Evolutionary conservation across 495 filamentous ascomycete species (phyloP).

Genomic region (Daldinia decipiens): DNA sequence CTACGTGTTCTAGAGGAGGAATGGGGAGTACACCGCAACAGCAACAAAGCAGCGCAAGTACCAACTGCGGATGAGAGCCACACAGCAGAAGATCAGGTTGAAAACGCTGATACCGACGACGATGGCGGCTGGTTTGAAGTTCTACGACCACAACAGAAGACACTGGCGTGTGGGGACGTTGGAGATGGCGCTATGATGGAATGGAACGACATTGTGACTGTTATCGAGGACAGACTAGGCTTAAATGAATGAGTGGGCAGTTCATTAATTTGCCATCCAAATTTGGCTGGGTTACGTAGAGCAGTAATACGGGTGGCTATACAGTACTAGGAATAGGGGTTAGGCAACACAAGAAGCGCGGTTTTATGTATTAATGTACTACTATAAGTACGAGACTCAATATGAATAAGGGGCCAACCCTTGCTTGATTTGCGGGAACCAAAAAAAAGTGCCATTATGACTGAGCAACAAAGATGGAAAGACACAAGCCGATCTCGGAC

Average conservation of each 20-base stretch:
- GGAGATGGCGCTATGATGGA: slow-evolving; percentile 82
- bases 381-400: not conserved
- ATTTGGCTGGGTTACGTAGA: not conserved
- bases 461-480: slow-evolving; percentile 3
- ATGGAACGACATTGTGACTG: slow-evolving; percentile 74
- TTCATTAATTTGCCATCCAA: not conserved
- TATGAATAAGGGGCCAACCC: not conserved
- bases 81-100: slow-evolving; percentile 64
- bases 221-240: slow-evolving; percentile 62
- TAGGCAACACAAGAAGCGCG: not conserved
- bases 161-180: slow-evolving; percentile 82
- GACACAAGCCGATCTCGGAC: not conserved
- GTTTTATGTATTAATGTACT: not conserved
- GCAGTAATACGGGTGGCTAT: not conserved
- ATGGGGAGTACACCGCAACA: slow-evolving; percentile 64
- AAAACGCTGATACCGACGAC: slow-evolving; percentile 18
- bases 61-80: slow-evolving; percentile 49
- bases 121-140: slow-evolving; percentile 78
- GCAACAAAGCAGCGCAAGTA: slow-evolving; percentile 59
- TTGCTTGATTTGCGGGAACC: not conserved
- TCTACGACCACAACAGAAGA: slow-evolving; percentile 70
- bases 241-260: slow-evolving; percentile 33
- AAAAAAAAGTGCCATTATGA: not conserved
- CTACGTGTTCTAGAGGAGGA: slow-evolving; percentile 74
- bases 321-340: not conserved